Base-by-base conservation (phyloP, 441 rosid genomes). In the Hypseocharis bilobata region DNA sequence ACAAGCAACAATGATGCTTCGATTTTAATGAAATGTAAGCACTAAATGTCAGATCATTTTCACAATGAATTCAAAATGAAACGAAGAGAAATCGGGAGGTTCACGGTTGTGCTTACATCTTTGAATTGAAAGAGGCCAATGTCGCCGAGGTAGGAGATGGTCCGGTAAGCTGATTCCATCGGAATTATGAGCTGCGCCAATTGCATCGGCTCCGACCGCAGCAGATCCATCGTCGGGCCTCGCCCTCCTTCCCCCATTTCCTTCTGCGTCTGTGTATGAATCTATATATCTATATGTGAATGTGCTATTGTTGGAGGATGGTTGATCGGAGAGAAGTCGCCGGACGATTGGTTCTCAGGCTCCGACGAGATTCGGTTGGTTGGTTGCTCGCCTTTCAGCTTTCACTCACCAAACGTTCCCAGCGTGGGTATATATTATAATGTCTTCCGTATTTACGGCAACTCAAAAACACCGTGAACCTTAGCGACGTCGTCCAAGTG, bases 181-280 rank as follows among this genome's bases (percentile, higher is more conserved):
- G 76, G 76, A 44, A 73, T 68, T 52, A 73, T 73, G 72, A 73
- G 69, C 57, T 73, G 76, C 20, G 47, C 72, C 72, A 73, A 52
- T 40, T 73, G 76, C 76, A 73, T 73, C 22, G 72, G 61, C 76
- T 73, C 76, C 45, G 76, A 72, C 20, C 72, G 69, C 61, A 72
- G 63, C 64, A 72, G 76, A 67, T 72, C 76, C 76, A 72, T 72
- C 32, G 69, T 67, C 32, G 65, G 65, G 38, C 60, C 56, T 30
- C 69, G 27, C 11, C 64, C 76, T 25, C 64, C 60, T 23, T 42
- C 66, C 40, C 20, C 34, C 20, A 38, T 60, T 19, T 51, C 3
- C 27, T 19, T 7, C 8, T 47, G 54, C 6, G 16, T 19, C 54
- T 47, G 23, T 47, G 6, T 16, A 6, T 17, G 54, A 19, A 47